A percentile compares a stretch with the other conserved stretches of the same genome.
Evolutionary conservation across 1,139 yeast species (phyloP).

Genomic region (Eremothecium cymbalariae): DNA sequence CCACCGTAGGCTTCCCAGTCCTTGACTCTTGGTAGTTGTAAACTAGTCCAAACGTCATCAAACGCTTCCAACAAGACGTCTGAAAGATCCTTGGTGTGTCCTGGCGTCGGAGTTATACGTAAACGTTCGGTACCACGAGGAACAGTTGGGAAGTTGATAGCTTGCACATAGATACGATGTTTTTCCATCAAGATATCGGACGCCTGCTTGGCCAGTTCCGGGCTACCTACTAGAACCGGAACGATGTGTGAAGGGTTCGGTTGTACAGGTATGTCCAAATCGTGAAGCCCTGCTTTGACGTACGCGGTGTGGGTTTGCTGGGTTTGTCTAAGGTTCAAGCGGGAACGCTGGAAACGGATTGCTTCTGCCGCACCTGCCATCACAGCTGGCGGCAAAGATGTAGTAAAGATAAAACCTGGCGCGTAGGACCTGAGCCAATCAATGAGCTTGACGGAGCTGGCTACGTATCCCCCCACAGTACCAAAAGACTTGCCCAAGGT

Average conservation of each 20-base stretch:
- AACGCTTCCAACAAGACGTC: constrained; percentile 71
- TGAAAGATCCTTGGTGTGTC: constrained; percentile 71
- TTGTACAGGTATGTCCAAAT: constrained; percentile 83
- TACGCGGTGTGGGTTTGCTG: constrained; percentile 84
- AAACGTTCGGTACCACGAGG: constrained; percentile 93
- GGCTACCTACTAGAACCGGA: constrained; percentile 90
- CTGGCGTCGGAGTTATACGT: constrained; percentile 97
- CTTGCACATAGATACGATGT: constrained; percentile 89
- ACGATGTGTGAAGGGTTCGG: constrained; percentile 98
- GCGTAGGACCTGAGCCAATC: constrained; percentile 97
- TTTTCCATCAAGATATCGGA: constrained; percentile 79
- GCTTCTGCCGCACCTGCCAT: constrained; percentile 94
- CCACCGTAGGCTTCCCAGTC: constrained; percentile 83
- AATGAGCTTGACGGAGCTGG: constrained; percentile 73
- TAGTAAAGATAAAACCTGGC: constrained; percentile 95
- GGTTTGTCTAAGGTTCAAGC: constrained; percentile 66
- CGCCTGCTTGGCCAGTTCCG: constrained; percentile 83
- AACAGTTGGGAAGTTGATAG: constrained; percentile 96
- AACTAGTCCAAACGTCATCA: constrained; percentile 69
- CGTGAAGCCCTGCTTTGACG: constrained; percentile 63
- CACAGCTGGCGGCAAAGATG: constrained; percentile 92
- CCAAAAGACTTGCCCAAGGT: constrained; percentile 97
- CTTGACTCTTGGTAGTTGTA: constrained; percentile 62
- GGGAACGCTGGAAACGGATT: constrained; percentile 73
- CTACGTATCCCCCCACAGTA: constrained; percentile 94